Evolutionary conservation across 805 yeast species (phyloP).

Genomic region (Barnettozyma sucrosica): DNA sequence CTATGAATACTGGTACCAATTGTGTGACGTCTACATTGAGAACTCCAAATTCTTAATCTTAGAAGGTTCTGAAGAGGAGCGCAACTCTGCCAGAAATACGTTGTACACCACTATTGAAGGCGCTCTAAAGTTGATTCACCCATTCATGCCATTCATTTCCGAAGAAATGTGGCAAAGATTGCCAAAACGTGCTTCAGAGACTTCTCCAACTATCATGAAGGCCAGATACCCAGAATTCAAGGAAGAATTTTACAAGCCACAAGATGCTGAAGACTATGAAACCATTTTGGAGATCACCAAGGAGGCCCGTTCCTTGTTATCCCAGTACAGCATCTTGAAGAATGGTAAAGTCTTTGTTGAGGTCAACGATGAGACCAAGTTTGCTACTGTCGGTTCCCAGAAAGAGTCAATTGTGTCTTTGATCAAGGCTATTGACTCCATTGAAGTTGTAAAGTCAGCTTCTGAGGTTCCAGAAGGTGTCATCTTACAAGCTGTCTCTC

Average conservation of each 20-base stretch:
- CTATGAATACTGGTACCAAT: constrained; percentile 91
- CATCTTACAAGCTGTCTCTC: constrained; percentile 75
- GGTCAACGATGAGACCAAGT: constrained; percentile 43
- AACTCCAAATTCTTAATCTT: constrained; percentile 88
- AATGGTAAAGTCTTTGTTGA: constrained; percentile 84
- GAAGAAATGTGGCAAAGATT: constrained; percentile 99
- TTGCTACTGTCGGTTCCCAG: constrained; percentile 58
- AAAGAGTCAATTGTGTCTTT: constrained; percentile 83
- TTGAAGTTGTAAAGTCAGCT: constrained; percentile 52
- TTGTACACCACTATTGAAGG: constrained; percentile 88
- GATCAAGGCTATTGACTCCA: constrained; percentile 82
- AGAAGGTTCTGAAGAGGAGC: constrained; percentile 84
- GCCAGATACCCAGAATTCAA: constrained; percentile 73
- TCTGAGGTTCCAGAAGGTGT: constrained; percentile 81
- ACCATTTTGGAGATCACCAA: constrained; percentile 81
- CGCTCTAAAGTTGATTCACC: constrained; percentile 88
- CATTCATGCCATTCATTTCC: constrained; percentile 96
- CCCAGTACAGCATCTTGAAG: constrained; percentile 86
- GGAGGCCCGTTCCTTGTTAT: constrained; percentile 84
- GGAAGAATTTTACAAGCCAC: constrained; percentile 52
- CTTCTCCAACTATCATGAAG: constrained; percentile 63
- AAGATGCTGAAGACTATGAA: constrained; percentile 73
- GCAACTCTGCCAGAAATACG: constrained; percentile 88
- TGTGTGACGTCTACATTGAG: constrained; percentile 97
- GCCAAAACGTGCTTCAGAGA: constrained; percentile 77